These are phyloP conservation scores for Colletotrichum caudatum DNA, from an alignment of 2,329 filamentous ascomycete genomes.

Conservation along the genomic window DNA sequence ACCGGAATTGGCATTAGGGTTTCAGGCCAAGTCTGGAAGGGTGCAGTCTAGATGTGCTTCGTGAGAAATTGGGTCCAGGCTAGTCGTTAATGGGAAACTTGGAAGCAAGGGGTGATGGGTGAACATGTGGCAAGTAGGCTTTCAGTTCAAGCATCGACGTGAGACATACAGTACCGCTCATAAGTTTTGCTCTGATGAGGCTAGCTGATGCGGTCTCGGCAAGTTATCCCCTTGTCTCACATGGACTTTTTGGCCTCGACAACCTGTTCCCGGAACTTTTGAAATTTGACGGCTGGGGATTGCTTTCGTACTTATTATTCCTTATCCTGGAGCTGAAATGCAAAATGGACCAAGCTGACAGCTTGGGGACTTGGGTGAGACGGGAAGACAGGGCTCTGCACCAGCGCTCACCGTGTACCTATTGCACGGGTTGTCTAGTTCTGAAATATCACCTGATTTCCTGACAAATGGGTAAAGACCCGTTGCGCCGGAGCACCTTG, in stretches of 20 bases:
- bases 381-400: neutral
- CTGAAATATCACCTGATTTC: neutral
- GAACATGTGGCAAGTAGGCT: slow-evolving; percentile 11
- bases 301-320: slow-evolving; percentile 19
- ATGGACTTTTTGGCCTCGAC: neutral
- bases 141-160: slow-evolving; percentile 5
- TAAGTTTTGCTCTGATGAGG: neutral
- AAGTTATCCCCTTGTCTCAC: slow-evolving; percentile 29
- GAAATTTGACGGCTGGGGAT: slow-evolving; percentile 5
- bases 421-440: neutral
- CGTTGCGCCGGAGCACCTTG: slow-evolving; percentile 4
- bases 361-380: neutral
- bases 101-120: neutral
- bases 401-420: no score
- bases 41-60: neutral
- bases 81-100: neutral
- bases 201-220: slow-evolving; percentile 20
- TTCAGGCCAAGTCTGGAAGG: slow-evolving; percentile 27
- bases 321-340: slow-evolving; percentile 2
- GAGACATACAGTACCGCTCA: slow-evolving; percentile 27
- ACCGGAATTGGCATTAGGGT: slow-evolving; percentile 24
- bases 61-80: neutral
- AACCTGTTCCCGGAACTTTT: slow-evolving; percentile 33
- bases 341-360: neutral
- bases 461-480: slow-evolving; percentile 3